Conservation (phyloP, 2,329 filamentous ascomycete species). For the Fusarium penzigii region DNA sequence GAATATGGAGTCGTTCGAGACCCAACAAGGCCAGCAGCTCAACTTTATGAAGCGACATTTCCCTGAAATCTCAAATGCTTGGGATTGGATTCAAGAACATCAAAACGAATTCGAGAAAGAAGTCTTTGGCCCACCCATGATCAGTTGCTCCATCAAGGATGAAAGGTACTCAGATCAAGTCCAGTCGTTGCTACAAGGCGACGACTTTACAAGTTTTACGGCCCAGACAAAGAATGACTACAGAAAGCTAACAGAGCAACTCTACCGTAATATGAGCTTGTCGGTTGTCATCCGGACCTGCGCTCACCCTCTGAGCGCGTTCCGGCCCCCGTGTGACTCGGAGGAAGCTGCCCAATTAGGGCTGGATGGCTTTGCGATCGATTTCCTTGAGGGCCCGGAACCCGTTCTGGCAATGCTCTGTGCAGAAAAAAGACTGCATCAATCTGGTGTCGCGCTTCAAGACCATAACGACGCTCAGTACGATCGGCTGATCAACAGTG, state of each 20-base stretch:
- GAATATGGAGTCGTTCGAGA: conserved; percentile 64
- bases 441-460: conserved; percentile 62
- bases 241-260: conserved; percentile 65
- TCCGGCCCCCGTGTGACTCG: conserved; percentile 53
- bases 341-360: conserved; percentile 61
- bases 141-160: conserved; percentile 79
- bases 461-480: conserved; percentile 70
- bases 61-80: conserved; percentile 67
- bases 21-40: conserved; percentile 73
- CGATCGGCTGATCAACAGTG: conserved; percentile 58
- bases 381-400: conserved; percentile 78
- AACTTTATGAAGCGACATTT: conserved; percentile 63
- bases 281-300: conserved; percentile 72
- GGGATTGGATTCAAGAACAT: conserved; percentile 81
- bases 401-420: conserved; percentile 89
- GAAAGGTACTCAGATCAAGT: conserved; percentile 61
- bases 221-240: conserved; percentile 76
- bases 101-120: conserved; percentile 68
- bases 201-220: conserved; percentile 69
- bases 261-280: conserved; percentile 65
- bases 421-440: conserved; percentile 67
- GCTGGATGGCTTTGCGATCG: conserved; percentile 77
- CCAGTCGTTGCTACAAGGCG: conserved; percentile 50
- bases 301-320: conserved; percentile 53
- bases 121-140: conserved; percentile 78